Percentiles rank a stretch among this genome's conserved stretches.
phyloP scores from a whole-genome alignment of 139 green algal species.

The Closterium sp. region DNA sequence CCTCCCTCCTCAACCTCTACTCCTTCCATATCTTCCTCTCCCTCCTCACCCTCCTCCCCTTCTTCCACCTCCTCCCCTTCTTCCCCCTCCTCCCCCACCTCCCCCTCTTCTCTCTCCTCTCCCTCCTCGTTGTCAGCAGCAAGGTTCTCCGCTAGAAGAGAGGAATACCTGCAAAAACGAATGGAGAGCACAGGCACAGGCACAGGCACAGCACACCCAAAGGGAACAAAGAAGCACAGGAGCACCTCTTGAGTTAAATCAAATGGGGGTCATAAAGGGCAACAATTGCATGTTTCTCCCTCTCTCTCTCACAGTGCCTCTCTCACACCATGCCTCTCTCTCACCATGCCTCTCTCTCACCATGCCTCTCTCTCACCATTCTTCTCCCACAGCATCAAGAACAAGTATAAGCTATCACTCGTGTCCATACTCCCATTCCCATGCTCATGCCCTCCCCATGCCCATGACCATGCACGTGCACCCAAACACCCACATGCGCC shows the following conservation, averaged over 20 bases:
- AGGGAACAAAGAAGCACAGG: no score
- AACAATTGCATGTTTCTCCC: no score
- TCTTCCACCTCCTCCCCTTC: slow-evolving; percentile 3
- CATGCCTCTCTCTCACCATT: background rate
- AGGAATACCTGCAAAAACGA: background rate
- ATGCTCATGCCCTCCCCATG: background rate
- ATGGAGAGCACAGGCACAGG: background rate
- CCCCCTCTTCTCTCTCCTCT: slow-evolving; percentile 57
- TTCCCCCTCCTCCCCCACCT: slow-evolving; percentile 25
- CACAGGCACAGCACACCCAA: no score
- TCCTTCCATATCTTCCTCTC: background rate
- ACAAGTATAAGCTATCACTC: background rate
- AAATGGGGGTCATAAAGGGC: no score
- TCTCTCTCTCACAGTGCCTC: no score
- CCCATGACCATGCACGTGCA: background rate
- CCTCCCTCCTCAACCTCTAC: background rate
- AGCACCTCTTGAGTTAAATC: no score
- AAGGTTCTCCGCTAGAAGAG: background rate
- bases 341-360: background rate
- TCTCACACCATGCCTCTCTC: no score
- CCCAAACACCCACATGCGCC: no score
- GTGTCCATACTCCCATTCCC: background rate
- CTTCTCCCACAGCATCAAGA: no score
- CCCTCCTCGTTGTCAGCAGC: slow-evolving; percentile 47
- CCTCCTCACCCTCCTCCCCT: background rate